Conservation (phyloP, 768 basidiomycete genomes). For the Steccherinum ochraceum region DNA sequence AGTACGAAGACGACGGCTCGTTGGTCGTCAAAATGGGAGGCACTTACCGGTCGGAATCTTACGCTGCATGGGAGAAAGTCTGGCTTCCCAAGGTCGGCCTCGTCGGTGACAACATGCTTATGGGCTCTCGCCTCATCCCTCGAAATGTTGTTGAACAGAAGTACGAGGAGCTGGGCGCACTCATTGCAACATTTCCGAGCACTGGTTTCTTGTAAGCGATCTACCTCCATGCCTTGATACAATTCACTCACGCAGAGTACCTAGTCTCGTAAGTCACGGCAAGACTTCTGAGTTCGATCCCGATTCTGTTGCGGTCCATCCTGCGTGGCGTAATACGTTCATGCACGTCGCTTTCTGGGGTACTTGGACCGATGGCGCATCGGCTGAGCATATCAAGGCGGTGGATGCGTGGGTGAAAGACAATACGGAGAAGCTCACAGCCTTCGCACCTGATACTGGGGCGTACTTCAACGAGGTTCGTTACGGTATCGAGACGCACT, state of each 20-base stretch:
- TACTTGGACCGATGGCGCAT: slow-evolving; percentile 17
- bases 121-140: slow-evolving; percentile 18
- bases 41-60: slow-evolving; percentile 14
- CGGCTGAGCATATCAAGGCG: slow-evolving; percentile 10
- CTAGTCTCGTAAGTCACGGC: no score
- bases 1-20: slow-evolving; percentile 14
- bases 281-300: slow-evolving; percentile 32
- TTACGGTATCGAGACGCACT: slow-evolving; percentile 1
- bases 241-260: no score
- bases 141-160: slow-evolving; percentile 12
- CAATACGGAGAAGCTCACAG: slow-evolving; percentile 17
- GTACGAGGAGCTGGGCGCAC: slow-evolving; percentile 10
- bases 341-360: slow-evolving; percentile 21
- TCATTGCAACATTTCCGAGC: slow-evolving; percentile 6
- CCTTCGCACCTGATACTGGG: slow-evolving; percentile 27
- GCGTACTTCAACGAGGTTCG: slow-evolving; percentile 46
- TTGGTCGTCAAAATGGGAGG: slow-evolving; percentile 5
- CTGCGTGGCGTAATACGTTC: slow-evolving; percentile 41
- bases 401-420: slow-evolving; percentile 8
- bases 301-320: slow-evolving; percentile 36
- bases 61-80: slow-evolving; percentile 8
- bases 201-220: slow-evolving; percentile 11
- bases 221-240: no score
- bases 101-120: slow-evolving; percentile 8
- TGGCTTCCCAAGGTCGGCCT: slow-evolving; percentile 6